Percentiles rank a stretch among this genome's conserved stretches.
These are phyloP conservation scores for Phoma herbarum DNA, from an alignment of 2,329 filamentous ascomycete genomes.

Conservation along the genomic window DNA sequence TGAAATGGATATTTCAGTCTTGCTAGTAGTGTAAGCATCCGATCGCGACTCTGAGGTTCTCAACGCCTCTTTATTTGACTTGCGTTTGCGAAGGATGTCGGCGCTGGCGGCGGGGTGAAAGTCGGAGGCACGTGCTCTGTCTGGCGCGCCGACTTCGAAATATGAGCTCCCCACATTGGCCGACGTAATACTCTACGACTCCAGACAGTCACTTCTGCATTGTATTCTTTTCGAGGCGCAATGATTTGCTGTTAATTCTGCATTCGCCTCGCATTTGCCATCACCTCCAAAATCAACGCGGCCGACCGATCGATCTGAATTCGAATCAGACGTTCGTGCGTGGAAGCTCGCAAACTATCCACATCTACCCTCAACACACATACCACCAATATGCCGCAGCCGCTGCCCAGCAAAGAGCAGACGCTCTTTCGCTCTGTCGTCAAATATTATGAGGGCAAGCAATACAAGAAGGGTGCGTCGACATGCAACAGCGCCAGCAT, in stretches of 20 bases:
- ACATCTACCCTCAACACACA: conserved; percentile 15
- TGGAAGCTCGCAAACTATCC: conserved; percentile 19
- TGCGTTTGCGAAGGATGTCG: neutral
- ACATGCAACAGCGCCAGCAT: conserved; percentile 14
- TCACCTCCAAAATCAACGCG: neutral
- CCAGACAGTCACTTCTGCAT: conserved; percentile 14
- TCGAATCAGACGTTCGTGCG: conserved; percentile 25
- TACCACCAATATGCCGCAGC: conserved; percentile 70
- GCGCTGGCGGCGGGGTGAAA: conserved; percentile 7
- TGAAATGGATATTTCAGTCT: no score
- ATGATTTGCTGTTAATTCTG: conserved; percentile 19
- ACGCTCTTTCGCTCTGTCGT: conserved; percentile 95
- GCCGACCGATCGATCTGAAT: conserved; percentile 16
- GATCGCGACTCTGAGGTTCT: no score
- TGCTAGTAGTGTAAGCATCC: no score
- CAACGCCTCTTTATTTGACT: neutral
- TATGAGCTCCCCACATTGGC: conserved; percentile 46
- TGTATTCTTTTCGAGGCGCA: conserved; percentile 10
- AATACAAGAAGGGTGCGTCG: conserved; percentile 82
- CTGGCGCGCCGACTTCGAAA: conserved; percentile 36
- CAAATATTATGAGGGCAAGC: conserved; percentile 96
- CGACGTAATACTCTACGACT: conserved; percentile 30
- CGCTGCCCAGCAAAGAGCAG: conserved; percentile 84
- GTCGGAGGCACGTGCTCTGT: conserved; percentile 29
- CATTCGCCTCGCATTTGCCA: neutral